Evolutionary conservation across 176 grass and related monocot genomes (phyloP), one percentile per base, ranked within the genome.

Genomic region (Cenchrus fungigraminus): DNA sequence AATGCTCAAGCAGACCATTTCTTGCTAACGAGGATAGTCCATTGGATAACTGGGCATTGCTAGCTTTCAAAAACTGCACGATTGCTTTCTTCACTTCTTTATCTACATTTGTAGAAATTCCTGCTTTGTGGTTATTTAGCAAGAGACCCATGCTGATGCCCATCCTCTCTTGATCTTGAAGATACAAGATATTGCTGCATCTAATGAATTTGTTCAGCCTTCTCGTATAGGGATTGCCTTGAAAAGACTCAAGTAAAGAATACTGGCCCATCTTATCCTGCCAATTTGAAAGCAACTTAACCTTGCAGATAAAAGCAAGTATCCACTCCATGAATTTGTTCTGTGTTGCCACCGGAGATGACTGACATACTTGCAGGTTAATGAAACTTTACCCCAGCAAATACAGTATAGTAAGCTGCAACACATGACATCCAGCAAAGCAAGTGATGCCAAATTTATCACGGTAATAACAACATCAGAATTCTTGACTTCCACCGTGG

Each of bases 221-320:
- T 63, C 56, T 83, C 15, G 8, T 73, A 59, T 9, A 63, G 8
- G 32, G 14, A 56, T 77, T 68, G 12, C 64, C 34, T 55, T 28
- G 29, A 60, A 53, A 73, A 42, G 22, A 50, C 22, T 74, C 69
- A 5, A 83, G 42, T 73, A 84, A 55, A 15, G 17, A 64, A 56
- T 77, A 84, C 20, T 57, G 47, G 16, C 61, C 72, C 40, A 77
- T 60, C 60, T 66, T 84, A 4, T 65, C 51, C 82, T 76, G 71
- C 82, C 82, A 84, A 51, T 11, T 15, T 2, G 31, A 17, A 68
- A 32, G 37, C 32, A 71, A 82, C 2, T 8, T 49, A 59, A 83
- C 29, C 42, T 44, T 73, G 15, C 80, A 61, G 40, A 62, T 40
- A 44, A 83, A n/a, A 61, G 56, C 4, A 73, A 73, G 68, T 62